These are phyloP conservation scores for Chenopodium formosanum DNA, from an alignment of 148 eudicot species.

Conservation along the genomic window DNA sequence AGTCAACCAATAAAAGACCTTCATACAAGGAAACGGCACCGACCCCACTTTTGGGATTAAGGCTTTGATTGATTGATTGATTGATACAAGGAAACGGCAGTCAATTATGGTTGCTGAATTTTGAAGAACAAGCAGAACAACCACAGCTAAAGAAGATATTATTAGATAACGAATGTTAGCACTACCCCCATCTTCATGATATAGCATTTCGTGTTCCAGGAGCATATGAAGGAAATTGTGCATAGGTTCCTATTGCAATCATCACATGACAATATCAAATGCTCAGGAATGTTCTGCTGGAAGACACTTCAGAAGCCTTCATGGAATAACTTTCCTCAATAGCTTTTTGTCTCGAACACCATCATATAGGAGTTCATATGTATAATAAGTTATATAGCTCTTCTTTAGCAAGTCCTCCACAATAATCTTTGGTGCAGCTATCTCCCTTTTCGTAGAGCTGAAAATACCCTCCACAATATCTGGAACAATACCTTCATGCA, in stretches of 20 bases:
- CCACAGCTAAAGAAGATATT: not conserved
- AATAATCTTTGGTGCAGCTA: conserved; percentile 92
- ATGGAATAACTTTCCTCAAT: conserved; percentile 34
- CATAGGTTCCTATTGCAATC: not conserved
- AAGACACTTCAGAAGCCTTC: conserved; percentile 12
- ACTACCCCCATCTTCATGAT: not conserved
- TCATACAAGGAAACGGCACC: not conserved
- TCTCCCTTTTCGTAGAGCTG: conserved; percentile 71
- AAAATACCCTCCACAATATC: conserved; percentile 70
- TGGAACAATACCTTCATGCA: conserved; percentile 71
- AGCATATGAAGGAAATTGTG: not conserved
- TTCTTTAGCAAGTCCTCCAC: conserved; percentile 85
- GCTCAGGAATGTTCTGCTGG: conserved; percentile 6
- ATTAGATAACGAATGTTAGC: not conserved
- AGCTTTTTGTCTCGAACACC: conserved; percentile 81
- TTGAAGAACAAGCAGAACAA: not conserved
- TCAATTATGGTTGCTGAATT: not conserved
- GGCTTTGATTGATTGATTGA: no score
- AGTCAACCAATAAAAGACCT: not conserved
- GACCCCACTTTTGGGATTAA: no score
- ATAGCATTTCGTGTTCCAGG: not conserved
- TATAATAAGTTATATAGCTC: conserved; percentile 75
- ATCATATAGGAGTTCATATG: conserved; percentile 83
- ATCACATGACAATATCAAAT: not conserved
- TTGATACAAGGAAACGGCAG: not conserved